Evolutionary conservation across 2,329 filamentous ascomycete species (phyloP), one percentile per base, ranked within the genome.

Genomic region (Sporothrix mexicana): DNA sequence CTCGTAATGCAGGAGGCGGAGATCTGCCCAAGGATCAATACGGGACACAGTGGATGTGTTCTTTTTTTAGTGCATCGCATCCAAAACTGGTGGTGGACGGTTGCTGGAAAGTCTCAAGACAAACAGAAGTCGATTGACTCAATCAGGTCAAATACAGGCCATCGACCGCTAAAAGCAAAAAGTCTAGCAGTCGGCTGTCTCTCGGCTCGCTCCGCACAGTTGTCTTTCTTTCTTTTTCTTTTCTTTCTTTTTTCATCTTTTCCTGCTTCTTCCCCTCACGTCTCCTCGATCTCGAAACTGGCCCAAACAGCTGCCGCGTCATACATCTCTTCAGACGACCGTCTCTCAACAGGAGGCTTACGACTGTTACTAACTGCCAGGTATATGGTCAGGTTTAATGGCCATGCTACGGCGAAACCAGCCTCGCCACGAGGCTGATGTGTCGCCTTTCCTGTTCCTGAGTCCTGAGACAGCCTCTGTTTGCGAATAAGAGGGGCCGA

Each of bases 51-150:
- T 67, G 43, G 36, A 47, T 7, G 45, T 55, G 66, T 43, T 68
- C 66, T 68, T 53, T 68, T 68, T 53, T 68, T 68, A 68, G 66
- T 53, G 47, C 64, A 47, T 47, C 41, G 23, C 53, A 57, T 25
- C 20, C n/a, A 55, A 7, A 53, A 8, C 49, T 17, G 30, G 30
- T 36, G 30, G 30, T 36, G 30, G 30, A 5, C 7, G 30, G 30
- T 36, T 36, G 30, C 30, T 36, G 30, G 30, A 36, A 36, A 36
- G 30, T 36, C 30, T 36, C 30, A 7, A 47, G 51, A 20, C 51
- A 53, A n/a, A 6, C 2, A 51, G n/a, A 51, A 51, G n/a, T 53
- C n/a, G 13, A 20, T 20, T 8, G 20, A 53, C 10, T 41, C 41
- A 17, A 15, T n/a, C n/a, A 64, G 15, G 45, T 47, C 8, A 12